Evolutionary conservation across 306 rosid genomes (phyloP).

Genomic region (Boehmeria nivea): DNA sequence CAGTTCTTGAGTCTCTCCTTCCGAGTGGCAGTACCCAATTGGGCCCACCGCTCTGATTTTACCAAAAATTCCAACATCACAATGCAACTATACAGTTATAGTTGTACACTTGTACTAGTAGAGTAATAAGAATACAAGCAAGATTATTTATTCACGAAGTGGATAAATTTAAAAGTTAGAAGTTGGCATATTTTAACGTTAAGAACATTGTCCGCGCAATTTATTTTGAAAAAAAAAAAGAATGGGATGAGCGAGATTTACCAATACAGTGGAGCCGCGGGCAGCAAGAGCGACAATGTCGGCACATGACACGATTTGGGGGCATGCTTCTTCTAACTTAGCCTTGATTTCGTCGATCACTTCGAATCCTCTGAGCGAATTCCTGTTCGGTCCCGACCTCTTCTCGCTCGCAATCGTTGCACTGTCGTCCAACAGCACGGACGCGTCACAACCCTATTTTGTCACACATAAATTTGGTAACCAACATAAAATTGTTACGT

Average conservation of each 20-base stretch:
- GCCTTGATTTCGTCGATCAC: constrained; percentile 77
- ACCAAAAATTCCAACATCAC: neutral
- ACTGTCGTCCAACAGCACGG: constrained; percentile 60
- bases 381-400: constrained; percentile 60
- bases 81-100: too few species aligned
- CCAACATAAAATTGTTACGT: neutral
- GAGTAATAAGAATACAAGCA: too few species aligned
- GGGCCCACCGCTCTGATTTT: constrained; percentile 82
- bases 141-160: too few species aligned
- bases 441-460: constrained; percentile 75
- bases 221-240: too few species aligned
- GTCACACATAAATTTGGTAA: too few species aligned
- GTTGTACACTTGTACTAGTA: too few species aligned
- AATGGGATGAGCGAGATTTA: too few species aligned
- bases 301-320: constrained; percentile 73
- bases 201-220: too few species aligned
- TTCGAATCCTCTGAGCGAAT: constrained; percentile 64
- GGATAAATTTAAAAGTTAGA: too few species aligned
- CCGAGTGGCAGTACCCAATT: constrained; percentile 80
- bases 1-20: constrained; percentile 68
- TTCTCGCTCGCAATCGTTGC: constrained; percentile 51
- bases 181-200: too few species aligned
- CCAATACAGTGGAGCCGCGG: constrained; percentile 62
- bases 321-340: constrained; percentile 66
- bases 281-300: constrained; percentile 87